A percentile compares a stretch with the other conserved stretches of the same genome.
Conservation (phyloP, 106 monocot genomes). For the Platanthera guangdongensis region DNA sequence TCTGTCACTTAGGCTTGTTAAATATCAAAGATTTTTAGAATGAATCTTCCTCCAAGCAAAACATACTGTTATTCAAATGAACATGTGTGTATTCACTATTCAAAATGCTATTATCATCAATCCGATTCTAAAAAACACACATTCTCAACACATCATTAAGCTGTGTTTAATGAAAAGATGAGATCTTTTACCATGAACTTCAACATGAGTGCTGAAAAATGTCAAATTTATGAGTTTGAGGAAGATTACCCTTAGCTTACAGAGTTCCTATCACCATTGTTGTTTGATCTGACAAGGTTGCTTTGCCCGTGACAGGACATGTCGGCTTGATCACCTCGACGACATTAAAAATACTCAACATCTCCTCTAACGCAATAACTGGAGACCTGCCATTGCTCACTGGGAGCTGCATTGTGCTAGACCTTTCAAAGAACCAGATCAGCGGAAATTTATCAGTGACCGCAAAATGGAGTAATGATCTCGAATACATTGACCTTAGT, state of each 20-base stretch:
- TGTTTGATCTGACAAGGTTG: not conserved
- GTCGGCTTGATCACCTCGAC: slow-evolving; percentile 93
- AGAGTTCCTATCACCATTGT: not conserved
- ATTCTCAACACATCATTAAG: not conserved
- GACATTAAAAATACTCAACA: slow-evolving; percentile 68
- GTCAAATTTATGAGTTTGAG: not conserved
- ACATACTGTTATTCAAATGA: too few relatives aligned
- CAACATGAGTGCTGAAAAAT: not conserved
- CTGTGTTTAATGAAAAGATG: not conserved
- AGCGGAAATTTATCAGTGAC: slow-evolving; percentile 80
- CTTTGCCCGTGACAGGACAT: slow-evolving; percentile 39
- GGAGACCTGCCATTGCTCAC: slow-evolving; percentile 79
- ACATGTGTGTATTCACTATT: too few relatives aligned
- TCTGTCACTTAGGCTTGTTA: not conserved
- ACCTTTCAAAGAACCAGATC: slow-evolving; percentile 74
- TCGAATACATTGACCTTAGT: slow-evolving; percentile 86
- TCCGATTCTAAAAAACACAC: not conserved
- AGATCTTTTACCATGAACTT: not conserved
- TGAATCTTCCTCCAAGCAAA: too few relatives aligned
- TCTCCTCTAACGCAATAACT: slow-evolving; percentile 77
- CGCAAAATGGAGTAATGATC: slow-evolving; percentile 66
- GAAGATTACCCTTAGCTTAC: not conserved
- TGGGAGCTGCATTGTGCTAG: slow-evolving; percentile 65
- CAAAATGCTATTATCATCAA: too few relatives aligned
- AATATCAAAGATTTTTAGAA: not conserved